These are phyloP conservation scores for Discostella stelligera DNA, from an alignment of 352 stramenopile species.

Conservation along the genomic window DNA sequence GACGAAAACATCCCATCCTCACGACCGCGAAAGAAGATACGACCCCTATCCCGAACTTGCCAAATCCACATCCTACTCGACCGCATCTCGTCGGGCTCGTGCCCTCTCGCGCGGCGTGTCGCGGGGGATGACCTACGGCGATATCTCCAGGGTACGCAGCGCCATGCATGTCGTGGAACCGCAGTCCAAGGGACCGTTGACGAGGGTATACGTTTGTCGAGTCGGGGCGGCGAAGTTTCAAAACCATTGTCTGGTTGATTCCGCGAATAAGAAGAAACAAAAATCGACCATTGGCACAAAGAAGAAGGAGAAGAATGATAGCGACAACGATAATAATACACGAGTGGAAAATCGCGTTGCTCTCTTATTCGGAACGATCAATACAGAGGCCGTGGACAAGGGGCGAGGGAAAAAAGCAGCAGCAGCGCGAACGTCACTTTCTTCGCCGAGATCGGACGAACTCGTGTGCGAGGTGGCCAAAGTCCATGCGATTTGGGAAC, in stretches of 20 bases:
- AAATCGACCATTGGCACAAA: not conserved
- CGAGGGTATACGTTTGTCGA: conserved; percentile 73
- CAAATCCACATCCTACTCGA: conserved; percentile 54
- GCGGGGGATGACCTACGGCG: conserved; percentile 54
- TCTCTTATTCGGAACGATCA: conserved; percentile 72
- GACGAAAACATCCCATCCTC: not conserved
- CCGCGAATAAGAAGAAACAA: conserved; percentile 15
- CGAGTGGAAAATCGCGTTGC: conserved; percentile 50
- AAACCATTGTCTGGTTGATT: conserved; percentile 44
- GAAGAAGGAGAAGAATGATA: conserved; percentile 8
- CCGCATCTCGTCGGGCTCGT: conserved; percentile 38
- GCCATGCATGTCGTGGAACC: conserved; percentile 70
- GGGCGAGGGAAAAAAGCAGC: conserved; percentile 21
- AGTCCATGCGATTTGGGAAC: conserved; percentile 76
- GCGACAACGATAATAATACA: not conserved
- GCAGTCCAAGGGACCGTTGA: conserved; percentile 58
- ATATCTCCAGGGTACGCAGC: conserved; percentile 58
- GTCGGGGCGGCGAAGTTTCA: conserved; percentile 68
- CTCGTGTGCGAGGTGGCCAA: conserved; percentile 71
- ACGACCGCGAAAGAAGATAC: conserved; percentile 31
- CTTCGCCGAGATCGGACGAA: conserved; percentile 46
- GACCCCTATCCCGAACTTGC: conserved; percentile 76
- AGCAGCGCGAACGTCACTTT: conserved; percentile 65
- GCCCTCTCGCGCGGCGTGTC: conserved; percentile 39
- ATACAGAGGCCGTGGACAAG: conserved; percentile 61